Conservation (phyloP, 805 yeast genomes). For the Ogataea thermomethanolica region DNA sequence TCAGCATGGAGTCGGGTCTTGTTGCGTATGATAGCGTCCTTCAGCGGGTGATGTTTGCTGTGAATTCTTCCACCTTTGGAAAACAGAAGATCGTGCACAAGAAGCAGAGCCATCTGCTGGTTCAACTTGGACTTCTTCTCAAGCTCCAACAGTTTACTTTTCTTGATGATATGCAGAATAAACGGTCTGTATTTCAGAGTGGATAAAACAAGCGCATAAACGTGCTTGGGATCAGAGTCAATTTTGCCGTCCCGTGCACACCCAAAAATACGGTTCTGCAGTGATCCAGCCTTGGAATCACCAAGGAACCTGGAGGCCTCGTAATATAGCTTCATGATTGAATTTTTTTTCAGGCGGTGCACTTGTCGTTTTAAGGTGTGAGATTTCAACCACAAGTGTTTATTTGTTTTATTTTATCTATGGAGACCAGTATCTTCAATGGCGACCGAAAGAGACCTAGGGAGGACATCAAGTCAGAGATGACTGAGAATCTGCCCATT, state of each 20-base stretch:
- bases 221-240: slow-evolving; percentile 73
- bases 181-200: slow-evolving; percentile 69
- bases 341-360: slow-evolving; percentile 18
- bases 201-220: slow-evolving; percentile 79
- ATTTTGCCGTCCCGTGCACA: slow-evolving; percentile 45
- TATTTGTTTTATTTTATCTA: background rate
- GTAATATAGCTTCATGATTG: slow-evolving; percentile 36
- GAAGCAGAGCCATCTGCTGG: slow-evolving; percentile 52
- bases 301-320: slow-evolving; percentile 43
- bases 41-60: slow-evolving; percentile 83
- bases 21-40: slow-evolving; percentile 73
- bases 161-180: slow-evolving; percentile 58
- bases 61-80: slow-evolving; percentile 78
- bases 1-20: slow-evolving; percentile 83
- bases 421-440: background rate
- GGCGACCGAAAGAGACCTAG: slow-evolving; percentile 9
- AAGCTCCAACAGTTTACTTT: slow-evolving; percentile 58
- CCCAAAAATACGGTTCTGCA: slow-evolving; percentile 51
- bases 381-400: background rate
- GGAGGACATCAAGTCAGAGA: slow-evolving; percentile 10
- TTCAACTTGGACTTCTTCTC: slow-evolving; percentile 47
- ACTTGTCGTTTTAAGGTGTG: background rate
- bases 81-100: slow-evolving; percentile 79
- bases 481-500: slow-evolving; percentile 1
- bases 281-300: slow-evolving; percentile 48